Percentiles rank a stretch among this genome's conserved stretches.
These are phyloP conservation scores for Albatrellus sp. DNA, from an alignment of 1,284 basidiomycete species.

Conservation along the genomic window DNA sequence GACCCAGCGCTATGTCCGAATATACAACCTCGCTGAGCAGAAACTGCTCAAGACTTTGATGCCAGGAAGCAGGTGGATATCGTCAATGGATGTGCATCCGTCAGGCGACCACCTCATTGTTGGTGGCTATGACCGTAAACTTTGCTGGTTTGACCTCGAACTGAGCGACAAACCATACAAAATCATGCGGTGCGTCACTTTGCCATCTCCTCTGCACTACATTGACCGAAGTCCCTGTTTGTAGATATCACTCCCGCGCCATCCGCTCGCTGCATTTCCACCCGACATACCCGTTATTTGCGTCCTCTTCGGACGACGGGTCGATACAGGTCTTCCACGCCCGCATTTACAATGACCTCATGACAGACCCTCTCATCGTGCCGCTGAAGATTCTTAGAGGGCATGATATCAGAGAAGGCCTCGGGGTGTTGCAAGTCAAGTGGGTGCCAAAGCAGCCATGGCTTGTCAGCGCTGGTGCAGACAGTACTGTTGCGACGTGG, in stretches of 20 bases:
- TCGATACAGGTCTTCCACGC: conserved; percentile 96
- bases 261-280: conserved; percentile 90
- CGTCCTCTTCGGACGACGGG: conserved; percentile 93
- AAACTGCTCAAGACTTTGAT: conserved; percentile 85
- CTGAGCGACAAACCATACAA: conserved; percentile 94
- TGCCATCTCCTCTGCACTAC: neutral
- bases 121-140: conserved; percentile 93
- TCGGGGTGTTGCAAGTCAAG: conserved; percentile 84
- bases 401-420: conserved; percentile 72
- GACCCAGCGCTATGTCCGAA: conserved; percentile 92
- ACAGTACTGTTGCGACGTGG: conserved; percentile 86
- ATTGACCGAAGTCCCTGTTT: conserved; percentile 1
- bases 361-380: conserved; percentile 94
- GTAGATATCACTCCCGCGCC: conserved; percentile 85
- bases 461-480: conserved; percentile 88
- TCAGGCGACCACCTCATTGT: conserved; percentile 94
- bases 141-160: conserved; percentile 99
- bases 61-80: conserved; percentile 95
- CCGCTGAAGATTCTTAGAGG: conserved; percentile 94
- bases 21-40: conserved; percentile 94
- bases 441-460: conserved; percentile 91
- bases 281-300: conserved; percentile 90
- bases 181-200: conserved; percentile 58
- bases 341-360: conserved; percentile 86
- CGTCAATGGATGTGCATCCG: conserved; percentile 91